Percentiles rank a stretch among this genome's conserved stretches.
phyloP scores from a whole-genome alignment of 169 alveolate species.

The Besnoitia besnoiti region DNA sequence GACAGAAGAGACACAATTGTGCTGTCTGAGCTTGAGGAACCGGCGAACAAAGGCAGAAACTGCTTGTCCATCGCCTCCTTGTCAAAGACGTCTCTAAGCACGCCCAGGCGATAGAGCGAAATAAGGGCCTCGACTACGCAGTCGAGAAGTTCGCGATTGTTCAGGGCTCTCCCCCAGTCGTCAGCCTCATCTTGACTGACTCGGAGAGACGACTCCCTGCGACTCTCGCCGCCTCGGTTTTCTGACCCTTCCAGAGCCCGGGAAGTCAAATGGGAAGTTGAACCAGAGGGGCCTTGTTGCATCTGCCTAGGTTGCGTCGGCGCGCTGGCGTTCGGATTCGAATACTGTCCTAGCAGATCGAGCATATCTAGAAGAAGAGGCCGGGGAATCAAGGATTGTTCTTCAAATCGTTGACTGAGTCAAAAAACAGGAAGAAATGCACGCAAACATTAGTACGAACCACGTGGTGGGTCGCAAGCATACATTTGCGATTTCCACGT shows the following conservation, averaged over 20 bases:
- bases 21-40: not conserved
- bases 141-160: not conserved
- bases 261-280: too few relatives aligned
- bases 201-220: not conserved
- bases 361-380: constrained; percentile 30
- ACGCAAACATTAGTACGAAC: not conserved
- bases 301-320: not conserved
- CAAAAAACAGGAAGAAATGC: not conserved
- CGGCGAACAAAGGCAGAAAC: not conserved
- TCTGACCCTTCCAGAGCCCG: not conserved
- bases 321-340: not conserved
- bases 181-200: not conserved
- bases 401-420: constrained; percentile 18
- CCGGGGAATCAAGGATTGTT: constrained; percentile 5
- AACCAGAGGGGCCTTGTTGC: too few relatives aligned
- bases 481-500: too few relatives aligned
- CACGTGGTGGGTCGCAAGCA: too few relatives aligned
- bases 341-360: not conserved
- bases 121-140: constrained; percentile 17
- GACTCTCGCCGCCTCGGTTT: not conserved
- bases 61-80: constrained; percentile 3
- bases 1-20: constrained; percentile 12
- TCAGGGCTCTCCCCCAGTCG: not conserved
- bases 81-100: not conserved
- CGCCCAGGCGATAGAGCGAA: constrained; percentile 30